phyloP scores from a whole-genome alignment of 225 moss, liverwort and hornwort genomes.

The Climacium dendroides region DNA sequence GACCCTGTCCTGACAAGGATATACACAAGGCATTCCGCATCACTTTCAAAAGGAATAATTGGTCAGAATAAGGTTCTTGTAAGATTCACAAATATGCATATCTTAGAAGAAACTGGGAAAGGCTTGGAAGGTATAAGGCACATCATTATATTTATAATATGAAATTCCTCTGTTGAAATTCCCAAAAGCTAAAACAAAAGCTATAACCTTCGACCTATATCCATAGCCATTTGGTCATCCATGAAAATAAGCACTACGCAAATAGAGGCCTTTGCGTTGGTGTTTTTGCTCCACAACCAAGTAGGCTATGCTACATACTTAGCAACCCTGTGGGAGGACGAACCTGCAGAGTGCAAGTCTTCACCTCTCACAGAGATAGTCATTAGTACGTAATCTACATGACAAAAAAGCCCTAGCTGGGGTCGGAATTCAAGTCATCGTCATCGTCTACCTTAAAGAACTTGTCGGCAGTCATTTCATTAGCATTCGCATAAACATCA shows the following conservation, averaged over 20 bases:
- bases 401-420: neutral
- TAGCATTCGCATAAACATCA: neutral
- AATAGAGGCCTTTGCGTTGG: neutral
- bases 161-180: neutral
- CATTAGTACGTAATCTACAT: neutral
- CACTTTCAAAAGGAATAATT: neutral
- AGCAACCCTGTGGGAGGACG: too few relatives aligned
- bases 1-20: neutral
- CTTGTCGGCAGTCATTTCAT: neutral
- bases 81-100: neutral
- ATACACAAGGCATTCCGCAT: neutral
- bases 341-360: neutral
- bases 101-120: neutral
- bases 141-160: neutral
- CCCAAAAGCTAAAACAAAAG: neutral
- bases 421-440: neutral
- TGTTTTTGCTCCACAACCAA: too few relatives aligned
- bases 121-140: neutral
- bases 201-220: neutral
- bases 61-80: neutral
- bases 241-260: neutral
- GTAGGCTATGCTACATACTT: too few relatives aligned
- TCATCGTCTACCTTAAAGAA: neutral
- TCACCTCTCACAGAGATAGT: neutral
- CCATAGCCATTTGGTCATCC: neutral